Percentiles rank a stretch among this genome's conserved stretches.
Conservation (phyloP, 2,329 filamentous ascomycete species). For the Periconia sp. region DNA sequence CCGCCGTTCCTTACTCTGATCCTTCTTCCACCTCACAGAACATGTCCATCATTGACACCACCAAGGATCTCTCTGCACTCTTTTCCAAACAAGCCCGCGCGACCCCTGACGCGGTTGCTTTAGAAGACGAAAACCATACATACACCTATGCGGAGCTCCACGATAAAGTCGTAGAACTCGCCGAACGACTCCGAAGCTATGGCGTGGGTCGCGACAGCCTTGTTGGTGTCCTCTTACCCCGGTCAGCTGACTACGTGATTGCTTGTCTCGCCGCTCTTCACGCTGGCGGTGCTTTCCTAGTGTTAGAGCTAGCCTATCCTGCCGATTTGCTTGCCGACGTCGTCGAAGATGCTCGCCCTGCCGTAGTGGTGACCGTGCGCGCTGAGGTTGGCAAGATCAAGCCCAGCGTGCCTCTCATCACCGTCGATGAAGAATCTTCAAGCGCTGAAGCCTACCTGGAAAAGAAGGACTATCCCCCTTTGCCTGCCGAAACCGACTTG, state of each 20-base stretch:
- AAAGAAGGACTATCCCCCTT: conserved; percentile 50
- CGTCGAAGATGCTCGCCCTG: conserved; percentile 72
- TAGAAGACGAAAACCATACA: conserved; percentile 68
- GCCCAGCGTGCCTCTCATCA: conserved; percentile 62
- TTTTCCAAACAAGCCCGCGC: conserved; percentile 68
- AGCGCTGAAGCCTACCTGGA: conserved; percentile 35
- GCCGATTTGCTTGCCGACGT: conserved; percentile 73
- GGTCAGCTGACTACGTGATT: conserved; percentile 78
- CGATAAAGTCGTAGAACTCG: conserved; percentile 64
- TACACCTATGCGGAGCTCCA: conserved; percentile 77
- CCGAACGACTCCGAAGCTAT: conserved; percentile 63
- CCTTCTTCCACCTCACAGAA: conserved; percentile 12
- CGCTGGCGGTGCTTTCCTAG: conserved; percentile 77
- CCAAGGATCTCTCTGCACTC: conserved; percentile 71
- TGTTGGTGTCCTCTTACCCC: conserved; percentile 73
- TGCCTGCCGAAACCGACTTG: conserved; percentile 67
- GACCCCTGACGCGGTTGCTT: conserved; percentile 69
- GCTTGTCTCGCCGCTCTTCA: conserved; percentile 76
- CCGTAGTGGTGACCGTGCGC: conserved; percentile 68
- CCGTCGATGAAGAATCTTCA: conserved; percentile 57
- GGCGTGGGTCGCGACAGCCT: conserved; percentile 73
- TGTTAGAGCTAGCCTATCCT: conserved; percentile 78
- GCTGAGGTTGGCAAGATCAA: conserved; percentile 68
- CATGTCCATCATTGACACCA: conserved; percentile 70
- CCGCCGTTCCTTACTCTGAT: conserved; percentile 1